Evolutionary conservation across 305 asterid species (phyloP).

Genomic region (Fraxinus latifolia): DNA sequence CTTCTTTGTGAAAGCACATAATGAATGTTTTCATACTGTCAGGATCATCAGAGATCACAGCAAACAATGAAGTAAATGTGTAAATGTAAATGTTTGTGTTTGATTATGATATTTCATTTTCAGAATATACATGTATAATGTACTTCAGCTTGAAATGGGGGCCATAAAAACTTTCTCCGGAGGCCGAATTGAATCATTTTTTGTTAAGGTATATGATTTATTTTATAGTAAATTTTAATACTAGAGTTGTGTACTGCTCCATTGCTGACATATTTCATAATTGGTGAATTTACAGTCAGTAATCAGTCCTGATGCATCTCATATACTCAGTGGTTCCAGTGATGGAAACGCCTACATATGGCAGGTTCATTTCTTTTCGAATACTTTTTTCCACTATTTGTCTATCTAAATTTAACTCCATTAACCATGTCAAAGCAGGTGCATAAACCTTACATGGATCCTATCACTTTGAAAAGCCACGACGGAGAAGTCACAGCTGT

Average conservation of each 20-base stretch:
- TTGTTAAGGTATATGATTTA: slow-evolving; percentile 65
- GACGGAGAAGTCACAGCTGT: slow-evolving; percentile 94
- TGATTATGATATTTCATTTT: slow-evolving; percentile 20
- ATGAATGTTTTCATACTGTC: neutral
- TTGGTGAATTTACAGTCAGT: slow-evolving; percentile 54
- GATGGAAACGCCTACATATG: slow-evolving; percentile 94
- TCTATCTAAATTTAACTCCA: neutral
- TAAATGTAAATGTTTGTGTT: neutral
- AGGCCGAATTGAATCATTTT: slow-evolving; percentile 70
- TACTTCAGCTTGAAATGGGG: slow-evolving; percentile 80
- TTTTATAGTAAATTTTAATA: neutral
- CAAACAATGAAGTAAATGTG: neutral
- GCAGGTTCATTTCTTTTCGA: slow-evolving; percentile 52
- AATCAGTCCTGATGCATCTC: slow-evolving; percentile 90
- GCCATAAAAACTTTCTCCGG: slow-evolving; percentile 67
- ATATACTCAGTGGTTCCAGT: slow-evolving; percentile 88
- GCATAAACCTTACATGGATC: slow-evolving; percentile 60
- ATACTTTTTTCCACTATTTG: neutral
- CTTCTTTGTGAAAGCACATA: neutral
- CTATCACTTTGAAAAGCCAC: slow-evolving; percentile 64
- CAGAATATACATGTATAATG: slow-evolving; percentile 81
- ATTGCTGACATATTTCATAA: slow-evolving; percentile 13
- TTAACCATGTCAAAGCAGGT: slow-evolving; percentile 45
- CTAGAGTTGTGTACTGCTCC: neutral
- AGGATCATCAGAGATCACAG: neutral